A percentile compares a stretch with the other conserved stretches of the same genome.
phyloP scores from a whole-genome alignment of 2,329 filamentous ascomycete species.

The Chlorencoelia australis region DNA sequence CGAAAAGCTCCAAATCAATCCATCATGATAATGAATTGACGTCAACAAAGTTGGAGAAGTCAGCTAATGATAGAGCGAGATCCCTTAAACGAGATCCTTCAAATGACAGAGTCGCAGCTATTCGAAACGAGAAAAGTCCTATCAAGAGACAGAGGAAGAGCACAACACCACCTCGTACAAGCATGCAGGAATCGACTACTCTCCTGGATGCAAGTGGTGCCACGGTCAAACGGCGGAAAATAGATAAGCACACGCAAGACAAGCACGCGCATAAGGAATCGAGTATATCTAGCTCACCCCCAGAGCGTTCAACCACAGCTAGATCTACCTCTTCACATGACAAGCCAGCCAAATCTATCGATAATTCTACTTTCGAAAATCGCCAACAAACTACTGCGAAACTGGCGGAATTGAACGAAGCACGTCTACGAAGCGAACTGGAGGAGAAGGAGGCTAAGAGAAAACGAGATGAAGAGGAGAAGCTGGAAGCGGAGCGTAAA shows the following conservation, averaged over 20 bases:
- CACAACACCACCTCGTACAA: conserved; percentile 42
- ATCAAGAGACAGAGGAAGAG: conserved; percentile 51
- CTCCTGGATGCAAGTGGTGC: conserved; percentile 44
- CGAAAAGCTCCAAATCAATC: conserved; percentile 9
- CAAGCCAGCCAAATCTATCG: not conserved
- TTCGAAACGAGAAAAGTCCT: conserved; percentile 38
- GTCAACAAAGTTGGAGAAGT: conserved; percentile 17
- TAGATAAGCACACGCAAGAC: conserved; percentile 37
- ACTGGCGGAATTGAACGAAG: conserved; percentile 11
- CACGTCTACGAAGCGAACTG: conserved; percentile 28
- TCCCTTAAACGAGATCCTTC: conserved; percentile 52
- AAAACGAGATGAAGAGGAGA: conserved; percentile 21
- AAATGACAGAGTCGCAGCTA: conserved; percentile 39
- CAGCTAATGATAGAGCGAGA: conserved; percentile 41
- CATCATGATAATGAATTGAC: conserved; percentile 9
- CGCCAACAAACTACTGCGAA: not conserved
- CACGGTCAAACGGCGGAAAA: conserved; percentile 44
- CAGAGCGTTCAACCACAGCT: conserved; percentile 16
- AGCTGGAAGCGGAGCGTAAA: conserved; percentile 14
- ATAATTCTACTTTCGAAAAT: too few species aligned
- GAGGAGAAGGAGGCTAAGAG: conserved; percentile 21
- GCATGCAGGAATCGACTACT: conserved; percentile 32
- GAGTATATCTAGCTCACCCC: conserved; percentile 18
- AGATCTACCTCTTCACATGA: conserved; percentile 17
- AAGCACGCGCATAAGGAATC: conserved; percentile 16